These are phyloP conservation scores for Escallonia herrerae DNA, from an alignment of 129 eudicot genomes.

Conservation along the genomic window DNA sequence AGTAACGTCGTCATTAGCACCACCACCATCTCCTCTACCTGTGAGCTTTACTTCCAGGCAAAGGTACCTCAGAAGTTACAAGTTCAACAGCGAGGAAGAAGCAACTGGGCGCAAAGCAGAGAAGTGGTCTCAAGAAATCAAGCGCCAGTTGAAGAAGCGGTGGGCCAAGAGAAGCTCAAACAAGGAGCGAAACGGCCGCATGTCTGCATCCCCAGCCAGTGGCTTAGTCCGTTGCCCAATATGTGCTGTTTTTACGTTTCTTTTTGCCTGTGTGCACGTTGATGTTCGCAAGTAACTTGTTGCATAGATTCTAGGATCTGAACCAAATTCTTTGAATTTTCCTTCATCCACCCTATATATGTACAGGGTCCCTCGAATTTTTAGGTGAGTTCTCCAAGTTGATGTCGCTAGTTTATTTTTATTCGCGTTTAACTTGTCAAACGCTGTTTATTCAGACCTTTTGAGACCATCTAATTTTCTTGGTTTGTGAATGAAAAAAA, in stretches of 20 bases:
- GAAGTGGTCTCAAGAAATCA: constrained; percentile 6
- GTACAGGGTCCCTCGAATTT: no score
- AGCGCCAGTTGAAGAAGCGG: not conserved
- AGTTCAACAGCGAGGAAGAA: not conserved
- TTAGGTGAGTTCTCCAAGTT: no score
- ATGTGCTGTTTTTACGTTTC: not conserved
- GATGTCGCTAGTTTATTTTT: not conserved
- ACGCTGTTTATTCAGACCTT: not conserved
- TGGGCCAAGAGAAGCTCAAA: not conserved
- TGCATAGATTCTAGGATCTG: not conserved
- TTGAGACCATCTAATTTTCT: no score
- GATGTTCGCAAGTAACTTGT: not conserved
- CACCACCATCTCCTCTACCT: not conserved
- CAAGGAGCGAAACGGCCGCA: not conserved
- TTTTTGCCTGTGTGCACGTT: constrained; percentile 7
- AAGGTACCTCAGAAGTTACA: constrained; percentile 20
- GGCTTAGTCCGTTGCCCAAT: not conserved
- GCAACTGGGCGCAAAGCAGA: not conserved
- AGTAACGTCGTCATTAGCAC: not conserved
- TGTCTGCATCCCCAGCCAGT: not conserved
- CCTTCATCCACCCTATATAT: no score
- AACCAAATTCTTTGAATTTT: not conserved
- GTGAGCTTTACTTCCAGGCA: constrained; percentile 13
- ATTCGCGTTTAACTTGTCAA: not conserved
- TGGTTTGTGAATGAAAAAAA: no score